phyloP scores from a whole-genome alignment of 2,329 filamentous ascomycete genomes.

The Coniella vitis region DNA sequence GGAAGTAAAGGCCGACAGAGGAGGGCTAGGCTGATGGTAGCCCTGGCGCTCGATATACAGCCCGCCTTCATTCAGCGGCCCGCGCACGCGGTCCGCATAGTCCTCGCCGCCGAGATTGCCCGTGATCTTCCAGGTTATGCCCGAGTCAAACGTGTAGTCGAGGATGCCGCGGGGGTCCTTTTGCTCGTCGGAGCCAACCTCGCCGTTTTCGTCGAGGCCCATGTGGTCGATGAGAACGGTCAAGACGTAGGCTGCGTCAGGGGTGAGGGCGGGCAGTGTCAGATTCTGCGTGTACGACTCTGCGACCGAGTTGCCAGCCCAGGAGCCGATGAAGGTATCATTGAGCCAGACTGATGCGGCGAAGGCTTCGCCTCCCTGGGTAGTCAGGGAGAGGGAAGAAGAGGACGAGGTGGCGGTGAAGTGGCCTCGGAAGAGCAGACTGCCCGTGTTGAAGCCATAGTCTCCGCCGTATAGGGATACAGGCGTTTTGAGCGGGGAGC shows the following conservation, averaged over 20 bases:
- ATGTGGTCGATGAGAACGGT: conserved; percentile 64
- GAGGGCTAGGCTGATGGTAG: conserved; percentile 45
- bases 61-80: conserved; percentile 56
- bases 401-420: conserved; percentile 51
- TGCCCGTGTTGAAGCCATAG: conserved; percentile 63
- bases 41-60: conserved; percentile 50
- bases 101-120: conserved; percentile 56
- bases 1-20: conserved; percentile 34
- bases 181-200: conserved; percentile 47
- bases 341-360: conserved; percentile 59
- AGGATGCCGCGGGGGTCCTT: conserved; percentile 53
- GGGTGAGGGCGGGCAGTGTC: conserved; percentile 41
- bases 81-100: conserved; percentile 47
- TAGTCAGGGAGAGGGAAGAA: conserved; percentile 43
- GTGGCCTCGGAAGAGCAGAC: conserved; percentile 58
- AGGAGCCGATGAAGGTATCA: conserved; percentile 54
- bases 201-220: conserved; percentile 58
- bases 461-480: conserved; percentile 58
- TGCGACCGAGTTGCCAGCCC: conserved; percentile 43
- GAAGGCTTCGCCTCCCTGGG: conserved; percentile 59
- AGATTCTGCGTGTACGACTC: conserved; percentile 44
- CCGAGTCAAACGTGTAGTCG: conserved; percentile 44
- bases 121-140: conserved; percentile 53
- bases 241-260: conserved; percentile 49
- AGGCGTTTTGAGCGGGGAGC: conserved; percentile 47